Conservation (phyloP, 805 yeast genomes). For the Saccharomyces jurei region DNA sequence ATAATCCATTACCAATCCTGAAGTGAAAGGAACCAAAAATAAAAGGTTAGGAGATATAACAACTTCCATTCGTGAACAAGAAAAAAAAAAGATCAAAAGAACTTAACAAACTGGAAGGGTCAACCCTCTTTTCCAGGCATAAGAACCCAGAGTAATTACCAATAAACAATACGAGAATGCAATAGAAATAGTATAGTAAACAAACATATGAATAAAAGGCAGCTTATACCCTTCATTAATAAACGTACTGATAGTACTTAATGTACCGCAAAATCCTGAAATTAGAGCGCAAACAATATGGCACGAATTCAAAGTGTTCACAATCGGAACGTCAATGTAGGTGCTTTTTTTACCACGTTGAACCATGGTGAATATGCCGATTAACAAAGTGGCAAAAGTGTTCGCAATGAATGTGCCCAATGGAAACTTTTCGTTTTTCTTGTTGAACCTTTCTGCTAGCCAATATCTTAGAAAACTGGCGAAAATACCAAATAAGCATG, state of each 20-base stretch:
- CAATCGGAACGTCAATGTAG: constrained; percentile 21
- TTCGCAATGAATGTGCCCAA: constrained; percentile 46
- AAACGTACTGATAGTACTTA: constrained; percentile 69
- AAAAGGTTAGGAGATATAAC: background rate
- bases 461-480: constrained; percentile 57
- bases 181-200: constrained; percentile 46
- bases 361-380: constrained; percentile 18
- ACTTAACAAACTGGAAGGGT: constrained; percentile 12
- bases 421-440: constrained; percentile 40
- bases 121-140: constrained; percentile 50
- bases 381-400: constrained; percentile 30
- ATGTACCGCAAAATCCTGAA: constrained; percentile 63
- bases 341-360: constrained; percentile 35
- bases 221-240: constrained; percentile 47
- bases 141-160: constrained; percentile 60
- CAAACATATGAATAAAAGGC: constrained; percentile 34
- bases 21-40: background rate
- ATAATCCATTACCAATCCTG: background rate
- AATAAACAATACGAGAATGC: constrained; percentile 39
- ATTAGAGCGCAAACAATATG: constrained; percentile 36
- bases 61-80: constrained; percentile 3
- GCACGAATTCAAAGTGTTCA: constrained; percentile 34
- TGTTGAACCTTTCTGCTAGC: constrained; percentile 44
- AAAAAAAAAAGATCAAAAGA: constrained; percentile 5
- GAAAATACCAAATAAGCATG: constrained; percentile 60